Evolutionary conservation across 176 grass and related monocot genomes (phyloP).

Genomic region (Musa troglodytarum): DNA sequence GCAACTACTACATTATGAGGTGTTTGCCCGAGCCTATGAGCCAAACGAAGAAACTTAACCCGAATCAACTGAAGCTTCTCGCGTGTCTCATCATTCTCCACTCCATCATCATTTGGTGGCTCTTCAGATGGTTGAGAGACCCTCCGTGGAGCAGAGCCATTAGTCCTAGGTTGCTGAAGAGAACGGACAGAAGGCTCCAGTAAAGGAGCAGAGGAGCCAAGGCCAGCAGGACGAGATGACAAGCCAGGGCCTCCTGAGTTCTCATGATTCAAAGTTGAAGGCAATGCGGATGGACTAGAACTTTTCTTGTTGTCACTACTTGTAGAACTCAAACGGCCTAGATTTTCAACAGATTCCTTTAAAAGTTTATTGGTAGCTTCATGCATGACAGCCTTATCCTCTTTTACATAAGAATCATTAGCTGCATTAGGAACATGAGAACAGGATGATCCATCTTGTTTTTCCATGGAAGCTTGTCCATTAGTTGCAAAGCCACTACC

Average conservation of each 20-base stretch:
- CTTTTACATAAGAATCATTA: background rate
- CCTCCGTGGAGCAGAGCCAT: conserved; percentile 1
- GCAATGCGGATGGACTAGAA: conserved; percentile 19
- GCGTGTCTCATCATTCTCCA: conserved; percentile 49
- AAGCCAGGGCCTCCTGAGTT: conserved; percentile 28
- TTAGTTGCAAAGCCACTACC: background rate
- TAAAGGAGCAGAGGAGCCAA: background rate
- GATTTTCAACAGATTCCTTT: conserved; percentile 49
- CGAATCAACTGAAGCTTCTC: conserved; percentile 45
- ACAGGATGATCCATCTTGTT: background rate
- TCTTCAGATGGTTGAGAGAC: conserved; percentile 11
- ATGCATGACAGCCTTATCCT: background rate
- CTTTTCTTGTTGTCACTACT: conserved; percentile 40
- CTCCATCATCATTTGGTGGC: conserved; percentile 30
- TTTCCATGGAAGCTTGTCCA: background rate
- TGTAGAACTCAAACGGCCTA: conserved; percentile 34
- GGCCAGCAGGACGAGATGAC: conserved; percentile 18
- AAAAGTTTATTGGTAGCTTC: background rate
- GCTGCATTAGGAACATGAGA: background rate
- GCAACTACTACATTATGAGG: conserved; percentile 42
- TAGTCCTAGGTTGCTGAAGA: background rate
- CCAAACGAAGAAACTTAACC: conserved; percentile 56
- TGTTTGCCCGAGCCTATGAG: conserved; percentile 48
- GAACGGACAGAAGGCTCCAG: conserved; percentile 5
- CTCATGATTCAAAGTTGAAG: conserved; percentile 10